Base-by-base conservation (phyloP, 2,329 filamentous ascomycete genomes). In the Aspergillus brasiliensis region DNA sequence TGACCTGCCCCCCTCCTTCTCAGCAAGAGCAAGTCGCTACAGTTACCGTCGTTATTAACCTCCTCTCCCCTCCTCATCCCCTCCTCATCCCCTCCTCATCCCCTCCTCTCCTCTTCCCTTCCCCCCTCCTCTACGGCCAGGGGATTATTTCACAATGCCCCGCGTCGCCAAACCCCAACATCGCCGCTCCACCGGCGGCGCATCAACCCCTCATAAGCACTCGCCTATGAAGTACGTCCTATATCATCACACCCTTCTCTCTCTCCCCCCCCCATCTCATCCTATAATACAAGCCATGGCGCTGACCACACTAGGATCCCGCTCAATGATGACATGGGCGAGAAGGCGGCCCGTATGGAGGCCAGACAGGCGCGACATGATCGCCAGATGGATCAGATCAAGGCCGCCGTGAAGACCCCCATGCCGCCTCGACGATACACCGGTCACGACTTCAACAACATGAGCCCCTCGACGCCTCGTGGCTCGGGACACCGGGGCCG, bases 281-380 rank as follows among this genome's bases (percentile, higher is more conserved):
- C 37, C 8, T 1, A 19, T 17, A 28, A 15, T 13, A 21, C 25
- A 17, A 23, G 31, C 37, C 28, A 48, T 38, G 44, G 28, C 57
- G 57, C 65, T 68, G 37, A 67, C 60, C 15, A 48, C 70, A 37
- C 58, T 57, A 96, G 92, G 75, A 96, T 99, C 61, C 93, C 95
- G 37, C 86, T 99, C 64, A 98, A 98, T 80, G 95, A 99, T 80
- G 95, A 99, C 82, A 88, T 87, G 62, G 87, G 89, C 69, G 95
- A 99, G 80, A 97, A 96, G 77, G 93, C 92, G 51, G 89, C 89
- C 69, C 90, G 95, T 52, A 83, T 94, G 71, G 90, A 95, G 73
- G 92, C 91, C 62, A 89, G 95, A 71, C 91, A 96, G 79, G 92
- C 91, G 34, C 86, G 91, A 28, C 90, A 97, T 75, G 91, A 96